Evolutionary conservation across 257 asterid species (phyloP), one percentile per base, ranked within the genome.

Genomic region (Craterostigma plantagineum): DNA sequence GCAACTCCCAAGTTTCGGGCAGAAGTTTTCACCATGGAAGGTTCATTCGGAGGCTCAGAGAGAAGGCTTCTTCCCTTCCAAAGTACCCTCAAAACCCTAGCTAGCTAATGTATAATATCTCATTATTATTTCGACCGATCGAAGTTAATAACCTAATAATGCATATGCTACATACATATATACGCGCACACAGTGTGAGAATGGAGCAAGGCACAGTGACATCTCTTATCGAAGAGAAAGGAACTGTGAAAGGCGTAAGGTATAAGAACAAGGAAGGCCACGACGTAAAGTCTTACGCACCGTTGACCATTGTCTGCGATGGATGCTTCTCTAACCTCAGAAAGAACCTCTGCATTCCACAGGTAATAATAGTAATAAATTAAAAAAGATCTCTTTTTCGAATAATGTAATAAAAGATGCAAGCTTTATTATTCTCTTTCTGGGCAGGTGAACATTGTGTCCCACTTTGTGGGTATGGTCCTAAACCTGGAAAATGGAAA

Each of bases 1-100:
- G 78, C n/a, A n/a, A n/a, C 38, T 53, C 91, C 2, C 92, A 78
- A 56, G 86, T 86, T 9, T 62, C 97, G 0, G 94, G 97, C 10
- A 74, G 94, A 65, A 81, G 97, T 76, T 86, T 86, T 55, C 97
- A 81, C 42, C 75, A 86, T 48, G 94, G 94, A 5, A 81, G 97
- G 10, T 86, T 86, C 71, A 76, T 86, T 9, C 92, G 65, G 55
- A 70, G 81, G 53, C 73, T 86, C 92, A 75, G 94, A n/a, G 73
- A 75, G 45, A 86, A 81, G 64, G 94, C 93, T 62, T 69, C 94
- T 40, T 51, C 76, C 46, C 82, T 86, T 45, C 87, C 92, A 52
- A 81, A 78, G 97, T 86, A 81, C 39, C n/a, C n/a, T n/a, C n/a
- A n/a, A n/a, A n/a, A n/a, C n/a, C n/a, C n/a, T n/a, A n/a, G n/a